These are phyloP conservation scores for Lagenaria siceraria DNA, from an alignment of 306 rosid genomes.

Conservation along the genomic window DNA sequence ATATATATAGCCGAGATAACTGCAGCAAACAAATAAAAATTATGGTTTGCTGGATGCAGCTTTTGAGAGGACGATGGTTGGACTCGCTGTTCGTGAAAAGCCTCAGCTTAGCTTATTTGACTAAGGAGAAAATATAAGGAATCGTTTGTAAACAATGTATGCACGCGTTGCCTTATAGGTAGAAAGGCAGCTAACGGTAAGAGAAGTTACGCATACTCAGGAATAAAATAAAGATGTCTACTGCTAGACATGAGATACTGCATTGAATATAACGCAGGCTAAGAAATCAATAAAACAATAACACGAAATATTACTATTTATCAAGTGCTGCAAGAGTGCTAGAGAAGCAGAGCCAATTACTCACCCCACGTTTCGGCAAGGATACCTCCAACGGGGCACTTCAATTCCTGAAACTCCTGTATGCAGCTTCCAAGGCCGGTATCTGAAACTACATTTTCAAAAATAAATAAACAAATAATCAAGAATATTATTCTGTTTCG, in stretches of 20 bases:
- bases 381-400: conserved; percentile 20
- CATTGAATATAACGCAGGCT: background rate
- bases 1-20: background rate
- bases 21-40: background rate
- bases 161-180: background rate
- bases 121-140: background rate
- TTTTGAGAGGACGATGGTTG: background rate
- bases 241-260: background rate
- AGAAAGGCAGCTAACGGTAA: background rate
- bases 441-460: conserved; percentile 52
- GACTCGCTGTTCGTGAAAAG: background rate
- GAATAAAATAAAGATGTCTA: background rate
- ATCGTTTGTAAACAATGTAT: background rate
- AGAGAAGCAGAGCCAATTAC: background rate
- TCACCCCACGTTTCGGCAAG: conserved; percentile 52
- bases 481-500: background rate
- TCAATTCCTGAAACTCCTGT: conserved; percentile 49
- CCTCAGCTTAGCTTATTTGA: background rate
- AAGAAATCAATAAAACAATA: background rate
- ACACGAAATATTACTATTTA: background rate
- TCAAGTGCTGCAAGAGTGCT: background rate
- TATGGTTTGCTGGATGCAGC: background rate
- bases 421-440: conserved; percentile 68
- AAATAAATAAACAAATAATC: background rate
- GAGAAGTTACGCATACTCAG: background rate